Conservation (phyloP, 257 asterid genomes). For the Nicotiana attenuata region DNA sequence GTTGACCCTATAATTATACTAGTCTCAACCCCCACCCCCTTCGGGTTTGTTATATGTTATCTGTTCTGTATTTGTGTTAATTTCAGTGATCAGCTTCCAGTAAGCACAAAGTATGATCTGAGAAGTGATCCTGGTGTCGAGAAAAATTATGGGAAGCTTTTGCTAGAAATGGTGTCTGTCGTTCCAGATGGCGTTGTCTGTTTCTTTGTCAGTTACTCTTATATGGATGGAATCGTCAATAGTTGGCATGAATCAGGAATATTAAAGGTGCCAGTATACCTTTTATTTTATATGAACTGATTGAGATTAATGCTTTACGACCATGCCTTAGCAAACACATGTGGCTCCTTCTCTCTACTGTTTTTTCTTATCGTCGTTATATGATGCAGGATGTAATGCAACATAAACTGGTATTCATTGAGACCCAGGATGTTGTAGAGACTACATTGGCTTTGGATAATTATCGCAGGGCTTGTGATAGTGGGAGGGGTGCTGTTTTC, state of each 20-base stretch:
- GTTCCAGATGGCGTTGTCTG: slow-evolving; percentile 99
- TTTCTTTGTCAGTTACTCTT: slow-evolving; percentile 94
- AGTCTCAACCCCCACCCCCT: not conserved
- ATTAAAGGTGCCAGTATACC: slow-evolving; percentile 51
- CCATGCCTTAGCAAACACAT: not conserved
- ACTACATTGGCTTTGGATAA: slow-evolving; percentile 96
- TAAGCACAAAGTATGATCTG: slow-evolving; percentile 90
- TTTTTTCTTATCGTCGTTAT: not conserved
- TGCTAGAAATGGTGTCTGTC: slow-evolving; percentile 92
- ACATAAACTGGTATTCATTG: slow-evolving; percentile 93
- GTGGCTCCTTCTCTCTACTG: not conserved
- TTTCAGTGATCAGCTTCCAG: slow-evolving; percentile 96
- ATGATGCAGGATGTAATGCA: slow-evolving; percentile 91
- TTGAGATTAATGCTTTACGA: not conserved
- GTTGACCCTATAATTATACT: slow-evolving; percentile 5
- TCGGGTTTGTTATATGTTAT: not conserved
- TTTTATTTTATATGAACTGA: not conserved
- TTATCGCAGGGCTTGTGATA: slow-evolving; percentile 96
- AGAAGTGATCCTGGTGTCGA: slow-evolving; percentile 99
- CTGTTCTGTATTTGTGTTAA: not conserved
- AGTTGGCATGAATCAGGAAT: slow-evolving; percentile 98
- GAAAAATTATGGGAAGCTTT: slow-evolving; percentile 91
- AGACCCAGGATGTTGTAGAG: slow-evolving; percentile 98
- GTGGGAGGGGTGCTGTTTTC: slow-evolving; percentile 99
- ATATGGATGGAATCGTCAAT: slow-evolving; percentile 97